Evolutionary conservation across 2,329 filamentous ascomycete genomes (phyloP), one percentile per base, ranked within the genome.

Genomic region (Botrytis aclada): DNA sequence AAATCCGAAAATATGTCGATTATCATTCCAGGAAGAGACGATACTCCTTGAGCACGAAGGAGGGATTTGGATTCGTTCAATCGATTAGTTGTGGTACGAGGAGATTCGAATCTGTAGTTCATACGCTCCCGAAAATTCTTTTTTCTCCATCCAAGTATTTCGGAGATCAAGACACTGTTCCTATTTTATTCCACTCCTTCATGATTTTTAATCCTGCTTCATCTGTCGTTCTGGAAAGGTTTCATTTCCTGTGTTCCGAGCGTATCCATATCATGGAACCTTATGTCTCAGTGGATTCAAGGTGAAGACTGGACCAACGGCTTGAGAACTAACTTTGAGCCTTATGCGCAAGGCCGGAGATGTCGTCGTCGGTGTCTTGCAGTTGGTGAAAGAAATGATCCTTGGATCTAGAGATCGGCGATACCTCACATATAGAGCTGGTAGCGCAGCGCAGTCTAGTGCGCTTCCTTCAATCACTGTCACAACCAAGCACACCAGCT

Each of bases 91-190:
- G 10, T 61, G 58, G 1, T 14, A 10, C 4, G 16, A 54, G 47
- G 25, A 3, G 5, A 54, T 16, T 7, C 47, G n/a, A 10, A 54
- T 25, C 25, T 3, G 16, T 16, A 1, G 9, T 14, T n/a, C 47
- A n/a, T 14, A n/a, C 45, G 22, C 10, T 4, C 25, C 9, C 0
- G 47, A n/a, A 14, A n/a, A 54, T 51, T 14, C 22, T n/a, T 54
- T 1, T 16, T n/a, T 0, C 12, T 54, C 47, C 5, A n/a, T 54
- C 41, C 12, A 54, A 54, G 5, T 54, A 5, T 7, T 14, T 25
- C 14, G 2, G 0, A 16, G 5, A n/a, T 54, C 25, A 54, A 16
- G 12, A 16, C 0, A 12, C 4, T 16, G 5, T n/a, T 2, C 3
- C 25, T 14, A n/a, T n/a, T 7, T 16, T 7, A n/a, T 16, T 16